Conservation (phyloP, 257 asterid species). For the Solanum paucissectum region DNA sequence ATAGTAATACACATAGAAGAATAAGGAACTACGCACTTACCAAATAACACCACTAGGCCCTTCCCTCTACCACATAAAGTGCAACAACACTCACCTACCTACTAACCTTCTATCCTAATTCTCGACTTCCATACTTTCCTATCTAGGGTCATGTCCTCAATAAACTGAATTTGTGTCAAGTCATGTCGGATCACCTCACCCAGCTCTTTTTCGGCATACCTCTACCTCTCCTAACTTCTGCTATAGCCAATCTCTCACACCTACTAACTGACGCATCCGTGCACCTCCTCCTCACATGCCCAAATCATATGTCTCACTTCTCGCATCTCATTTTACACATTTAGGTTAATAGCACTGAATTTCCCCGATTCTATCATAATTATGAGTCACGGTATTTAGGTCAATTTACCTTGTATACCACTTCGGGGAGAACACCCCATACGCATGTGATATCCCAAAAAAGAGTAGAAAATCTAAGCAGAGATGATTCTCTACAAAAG, state of each 20-base stretch:
- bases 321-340: not conserved
- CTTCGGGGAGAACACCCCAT: not conserved
- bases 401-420: not conserved
- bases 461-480: not conserved
- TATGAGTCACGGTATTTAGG: not conserved
- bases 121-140: not conserved
- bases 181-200: not conserved
- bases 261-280: not conserved
- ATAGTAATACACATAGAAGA: not conserved
- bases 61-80: not conserved
- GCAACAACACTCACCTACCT: not conserved
- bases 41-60: not conserved
- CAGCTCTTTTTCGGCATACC: not conserved
- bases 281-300: not conserved
- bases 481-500: not conserved
- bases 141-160: not conserved
- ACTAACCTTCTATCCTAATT: not conserved
- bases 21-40: not conserved
- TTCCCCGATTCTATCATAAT: not conserved
- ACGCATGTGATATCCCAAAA: not conserved
- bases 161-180: not conserved
- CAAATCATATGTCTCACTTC: not conserved
- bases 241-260: not conserved
- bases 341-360: not conserved
- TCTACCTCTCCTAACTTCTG: not conserved